Evolutionary conservation across 1,284 basidiomycete species (phyloP).

Genomic region (Ustilago xerochloae): DNA sequence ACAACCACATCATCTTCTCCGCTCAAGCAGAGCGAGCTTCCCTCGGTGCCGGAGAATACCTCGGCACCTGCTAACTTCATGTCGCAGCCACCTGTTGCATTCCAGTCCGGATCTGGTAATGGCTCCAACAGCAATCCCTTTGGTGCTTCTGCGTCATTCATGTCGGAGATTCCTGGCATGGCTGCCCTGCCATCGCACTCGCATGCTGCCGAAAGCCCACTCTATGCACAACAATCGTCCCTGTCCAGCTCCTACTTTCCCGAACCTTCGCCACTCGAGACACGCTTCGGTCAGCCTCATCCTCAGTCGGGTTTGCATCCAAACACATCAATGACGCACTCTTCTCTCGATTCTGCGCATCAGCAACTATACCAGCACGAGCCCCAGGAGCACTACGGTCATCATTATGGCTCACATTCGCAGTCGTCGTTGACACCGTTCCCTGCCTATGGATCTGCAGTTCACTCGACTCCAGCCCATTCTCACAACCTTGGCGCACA

Average conservation of each 20-base stretch:
- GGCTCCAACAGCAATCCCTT: neutral
- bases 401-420: constrained; percentile 11
- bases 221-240: constrained; percentile 47
- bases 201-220: constrained; percentile 29
- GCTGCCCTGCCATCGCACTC: constrained; percentile 10
- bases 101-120: constrained; percentile 13
- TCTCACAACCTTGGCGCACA: constrained; percentile 20
- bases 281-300: neutral
- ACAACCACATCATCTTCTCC: constrained; percentile 12
- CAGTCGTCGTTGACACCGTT: neutral
- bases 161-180: constrained; percentile 20
- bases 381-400: constrained; percentile 14
- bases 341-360: neutral
- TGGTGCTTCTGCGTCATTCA: neutral
- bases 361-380: constrained; percentile 7
- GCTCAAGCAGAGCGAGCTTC: constrained; percentile 19
- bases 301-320: neutral
- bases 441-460: neutral
- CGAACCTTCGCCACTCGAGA: constrained; percentile 18
- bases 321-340: neutral
- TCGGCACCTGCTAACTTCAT: constrained; percentile 18
- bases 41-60: constrained; percentile 7
- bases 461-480: neutral
- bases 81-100: constrained; percentile 34
- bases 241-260: constrained; percentile 50